These are phyloP conservation scores for Solanum acaule DNA, from an alignment of 257 asterid species.

Conservation along the genomic window DNA sequence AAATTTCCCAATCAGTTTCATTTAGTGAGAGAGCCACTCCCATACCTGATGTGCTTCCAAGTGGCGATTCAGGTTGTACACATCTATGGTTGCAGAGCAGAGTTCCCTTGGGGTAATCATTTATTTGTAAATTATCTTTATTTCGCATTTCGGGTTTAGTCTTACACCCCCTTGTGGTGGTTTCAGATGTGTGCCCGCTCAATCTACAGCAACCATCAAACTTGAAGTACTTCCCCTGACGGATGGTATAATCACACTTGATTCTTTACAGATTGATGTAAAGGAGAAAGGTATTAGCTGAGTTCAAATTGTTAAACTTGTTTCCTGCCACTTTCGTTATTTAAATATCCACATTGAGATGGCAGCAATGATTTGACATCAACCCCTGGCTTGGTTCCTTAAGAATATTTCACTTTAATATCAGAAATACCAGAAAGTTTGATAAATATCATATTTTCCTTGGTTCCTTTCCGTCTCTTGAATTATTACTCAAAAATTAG, in stretches of 20 bases:
- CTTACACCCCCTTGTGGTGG: neutral
- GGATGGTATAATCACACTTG: conserved; percentile 94
- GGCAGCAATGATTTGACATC: neutral
- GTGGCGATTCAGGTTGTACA: conserved; percentile 73
- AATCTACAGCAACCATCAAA: conserved; percentile 85
- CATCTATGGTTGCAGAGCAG: conserved; percentile 98
- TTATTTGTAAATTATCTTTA: neutral
- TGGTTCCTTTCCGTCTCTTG: neutral
- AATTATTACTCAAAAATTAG: neutral
- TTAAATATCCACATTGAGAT: neutral
- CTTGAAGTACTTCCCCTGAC: conserved; percentile 96
- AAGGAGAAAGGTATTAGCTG: conserved; percentile 67
- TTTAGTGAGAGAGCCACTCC: conserved; percentile 25
- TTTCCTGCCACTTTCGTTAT: neutral
- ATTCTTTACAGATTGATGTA: conserved; percentile 80
- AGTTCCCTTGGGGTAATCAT: conserved; percentile 87
- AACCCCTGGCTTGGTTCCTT: neutral
- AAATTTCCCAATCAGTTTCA: conserved; percentile 22
- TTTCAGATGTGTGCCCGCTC: conserved; percentile 75
- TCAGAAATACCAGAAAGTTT: neutral
- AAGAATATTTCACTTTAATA: neutral
- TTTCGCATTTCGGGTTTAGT: neutral
- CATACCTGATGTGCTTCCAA: conserved; percentile 52
- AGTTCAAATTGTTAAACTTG: neutral
- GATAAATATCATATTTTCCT: neutral